Evolutionary conservation across 768 basidiomycete genomes (phyloP), one percentile per base, ranked within the genome.

Genomic region (Lactifluus hygrophoroides): DNA sequence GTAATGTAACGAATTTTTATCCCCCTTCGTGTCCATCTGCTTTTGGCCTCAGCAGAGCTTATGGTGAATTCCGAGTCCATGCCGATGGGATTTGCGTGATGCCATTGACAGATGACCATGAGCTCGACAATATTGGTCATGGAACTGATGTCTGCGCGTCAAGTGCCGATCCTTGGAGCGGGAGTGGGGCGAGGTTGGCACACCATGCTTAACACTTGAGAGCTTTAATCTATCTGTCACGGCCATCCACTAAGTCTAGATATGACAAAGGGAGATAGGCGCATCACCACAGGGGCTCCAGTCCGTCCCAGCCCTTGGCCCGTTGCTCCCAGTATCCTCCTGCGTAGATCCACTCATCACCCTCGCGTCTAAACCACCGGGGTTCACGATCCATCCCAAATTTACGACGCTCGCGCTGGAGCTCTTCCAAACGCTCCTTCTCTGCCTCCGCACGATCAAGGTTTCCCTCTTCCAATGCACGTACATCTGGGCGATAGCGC

Each of bases 281-380:
- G 47, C 28, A 25, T 82, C 74, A 90, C 88, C 88, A 90, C 38
- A 90, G 73, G 11, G 82, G 71, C 55, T 76, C 71, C 45, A 80
- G 70, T 46, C 71, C 75, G 65, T 80, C 82, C 88, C 87, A 91
- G 42, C 81, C 78, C 47, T 72, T 76, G 51, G 76, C 75, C 63
- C 86, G 78, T 34, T 80, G 77, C 65, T 93, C 90, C 90, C 90
- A 93, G 68, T 93, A 93, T 16, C 85, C 88, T 38, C 91, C 90
- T 21, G 64, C 69, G 66, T 91, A 93, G 45, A 76, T 68, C 88
- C 88, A 93, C 60, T 88, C 85, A 44, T 86, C 85, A 3, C 75
- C 76, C 34, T 76, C 77, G 66, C 80, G 79, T 67, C 77, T 80
- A 69, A 93, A 94, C 90, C 91, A 94, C 43, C 78, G 75, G 21